A percentile compares a stretch with the other conserved stretches of the same genome.
Evolutionary conservation across 108 stramenopile species (phyloP).

Genomic region (Epipyxis sp.): DNA sequence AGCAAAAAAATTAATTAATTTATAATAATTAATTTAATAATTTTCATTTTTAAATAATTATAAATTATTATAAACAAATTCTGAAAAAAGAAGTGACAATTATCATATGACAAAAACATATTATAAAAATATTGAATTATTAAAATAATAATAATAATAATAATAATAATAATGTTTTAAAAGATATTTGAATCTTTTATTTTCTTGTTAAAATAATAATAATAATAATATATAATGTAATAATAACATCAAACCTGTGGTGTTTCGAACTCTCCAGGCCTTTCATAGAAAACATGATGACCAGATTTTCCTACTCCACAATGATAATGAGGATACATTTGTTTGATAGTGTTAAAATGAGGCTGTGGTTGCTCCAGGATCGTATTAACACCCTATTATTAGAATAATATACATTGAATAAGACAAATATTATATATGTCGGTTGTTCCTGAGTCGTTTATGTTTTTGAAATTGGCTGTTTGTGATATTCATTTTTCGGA

Average conservation of each 20-base stretch:
- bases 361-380: slow-evolving; percentile 37
- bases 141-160: slow-evolving; percentile 16
- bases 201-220: too few species aligned
- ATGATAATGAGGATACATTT: slow-evolving; percentile 29
- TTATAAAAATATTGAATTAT: neutral
- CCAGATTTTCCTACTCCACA: slow-evolving; percentile 22
- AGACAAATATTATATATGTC: neutral
- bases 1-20: too few species aligned
- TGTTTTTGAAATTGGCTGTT: neutral
- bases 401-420: neutral
- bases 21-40: too few species aligned
- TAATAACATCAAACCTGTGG: too few species aligned
- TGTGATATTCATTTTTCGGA: too few species aligned
- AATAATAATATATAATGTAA: slow-evolving; percentile 14
- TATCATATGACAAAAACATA: neutral
- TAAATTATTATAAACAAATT: neutral
- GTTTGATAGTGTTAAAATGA: slow-evolving; percentile 25
- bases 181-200: too few species aligned
- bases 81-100: neutral
- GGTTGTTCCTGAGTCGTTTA: neutral
- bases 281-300: slow-evolving; percentile 30
- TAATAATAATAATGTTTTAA: too few species aligned
- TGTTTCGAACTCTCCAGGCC: slow-evolving; percentile 25
- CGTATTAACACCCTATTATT: slow-evolving; percentile 16
- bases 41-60: too few species aligned